phyloP scores from a whole-genome alignment of 768 basidiomycete species.

The Rhodotorula kratochvilovae region DNA sequence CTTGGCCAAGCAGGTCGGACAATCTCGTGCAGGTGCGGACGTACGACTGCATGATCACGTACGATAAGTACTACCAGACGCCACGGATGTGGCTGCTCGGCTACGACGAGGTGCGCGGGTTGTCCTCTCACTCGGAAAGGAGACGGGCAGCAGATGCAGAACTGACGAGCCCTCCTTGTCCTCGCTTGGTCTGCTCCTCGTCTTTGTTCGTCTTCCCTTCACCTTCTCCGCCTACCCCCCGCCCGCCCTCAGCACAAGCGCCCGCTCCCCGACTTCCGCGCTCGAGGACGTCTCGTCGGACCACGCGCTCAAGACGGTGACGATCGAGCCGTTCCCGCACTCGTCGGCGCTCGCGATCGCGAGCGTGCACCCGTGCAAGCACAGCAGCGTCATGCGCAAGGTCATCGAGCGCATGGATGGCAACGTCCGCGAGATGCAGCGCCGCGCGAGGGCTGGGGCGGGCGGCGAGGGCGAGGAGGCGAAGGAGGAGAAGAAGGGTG shows the following conservation, averaged over 20 bases:
- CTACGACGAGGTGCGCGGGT: conserved; percentile 77
- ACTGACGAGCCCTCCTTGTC: background rate
- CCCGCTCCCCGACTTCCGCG: conserved; percentile 81
- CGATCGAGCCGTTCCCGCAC: conserved; percentile 97
- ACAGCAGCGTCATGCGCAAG: conserved; percentile 99
- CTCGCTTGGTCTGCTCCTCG: background rate
- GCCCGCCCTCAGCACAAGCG: conserved; percentile 63
- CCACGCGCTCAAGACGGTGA: conserved; percentile 97
- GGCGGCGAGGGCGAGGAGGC: conserved; percentile 44
- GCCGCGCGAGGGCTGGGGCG: conserved; percentile 46
- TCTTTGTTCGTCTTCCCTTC: background rate
- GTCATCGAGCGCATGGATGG: conserved; percentile 98
- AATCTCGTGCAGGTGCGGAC: conserved; percentile 84
- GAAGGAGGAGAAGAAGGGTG: conserved; percentile 51
- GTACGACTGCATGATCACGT: conserved; percentile 99
- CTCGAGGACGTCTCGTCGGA: conserved; percentile 97
- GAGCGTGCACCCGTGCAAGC: conserved; percentile 96
- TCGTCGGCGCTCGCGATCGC: conserved; percentile 72
- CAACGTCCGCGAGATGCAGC: conserved; percentile 74
- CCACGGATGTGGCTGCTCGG: conserved; percentile 96
- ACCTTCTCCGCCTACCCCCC: too few relatives aligned
- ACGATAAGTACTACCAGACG: conserved; percentile 99
- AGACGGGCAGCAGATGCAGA: background rate
- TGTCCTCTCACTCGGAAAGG: background rate
- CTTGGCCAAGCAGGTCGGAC: background rate